Conservation (phyloP, 257 asterid genomes). For the Nicotiana tabacum region DNA sequence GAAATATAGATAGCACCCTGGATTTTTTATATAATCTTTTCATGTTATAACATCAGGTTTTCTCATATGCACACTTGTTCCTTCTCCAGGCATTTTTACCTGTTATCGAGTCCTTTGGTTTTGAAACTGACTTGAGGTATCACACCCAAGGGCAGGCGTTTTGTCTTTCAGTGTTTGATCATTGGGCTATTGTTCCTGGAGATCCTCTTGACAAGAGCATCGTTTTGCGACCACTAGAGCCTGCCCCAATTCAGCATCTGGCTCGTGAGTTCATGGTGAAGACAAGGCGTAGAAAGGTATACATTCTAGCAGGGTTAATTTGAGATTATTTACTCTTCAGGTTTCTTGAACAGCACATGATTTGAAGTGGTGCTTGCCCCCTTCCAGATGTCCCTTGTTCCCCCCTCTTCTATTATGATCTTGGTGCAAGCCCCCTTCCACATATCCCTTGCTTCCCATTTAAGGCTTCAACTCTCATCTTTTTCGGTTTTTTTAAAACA, state of each 20-base stretch:
- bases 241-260: slow-evolving; percentile 94
- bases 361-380: neutral
- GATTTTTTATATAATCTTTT: neutral
- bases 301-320: neutral
- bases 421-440: too few species aligned
- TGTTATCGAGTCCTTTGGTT: slow-evolving; percentile 92
- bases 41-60: neutral
- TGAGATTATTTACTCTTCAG: neutral
- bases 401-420: neutral
- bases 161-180: slow-evolving; percentile 79
- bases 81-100: slow-evolving; percentile 77
- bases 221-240: slow-evolving; percentile 89
- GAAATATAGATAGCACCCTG: neutral
- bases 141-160: slow-evolving; percentile 98
- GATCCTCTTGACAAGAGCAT: slow-evolving; percentile 94
- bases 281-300: slow-evolving; percentile 97
- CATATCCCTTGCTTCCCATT: too few species aligned
- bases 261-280: slow-evolving; percentile 98
- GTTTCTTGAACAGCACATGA: neutral
- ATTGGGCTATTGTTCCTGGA: slow-evolving; percentile 97
- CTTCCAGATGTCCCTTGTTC: neutral
- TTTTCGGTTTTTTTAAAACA: too few species aligned
- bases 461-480: too few species aligned
- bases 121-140: slow-evolving; percentile 95
- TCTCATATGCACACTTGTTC: neutral